These are phyloP conservation scores for Mycena albidolilacea DNA, from an alignment of 768 basidiomycete species.

Conservation along the genomic window DNA sequence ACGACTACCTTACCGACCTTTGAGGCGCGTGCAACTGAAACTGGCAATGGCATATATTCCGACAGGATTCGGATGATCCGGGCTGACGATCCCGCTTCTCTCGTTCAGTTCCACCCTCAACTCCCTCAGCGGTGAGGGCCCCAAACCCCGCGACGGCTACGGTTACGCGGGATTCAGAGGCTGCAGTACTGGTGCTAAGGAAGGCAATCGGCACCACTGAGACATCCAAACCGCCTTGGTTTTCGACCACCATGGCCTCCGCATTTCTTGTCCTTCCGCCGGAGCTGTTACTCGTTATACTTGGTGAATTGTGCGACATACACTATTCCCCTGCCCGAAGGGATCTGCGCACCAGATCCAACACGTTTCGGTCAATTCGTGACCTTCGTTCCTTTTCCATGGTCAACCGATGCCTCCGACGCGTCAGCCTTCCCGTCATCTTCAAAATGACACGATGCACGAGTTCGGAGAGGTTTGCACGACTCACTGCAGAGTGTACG, in stretches of 20 bases:
- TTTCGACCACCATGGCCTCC: neutral
- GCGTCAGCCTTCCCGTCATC: neutral
- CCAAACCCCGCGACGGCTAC: too few species aligned
- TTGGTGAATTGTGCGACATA: neutral
- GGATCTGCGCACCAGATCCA: neutral
- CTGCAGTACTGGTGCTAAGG: too few species aligned
- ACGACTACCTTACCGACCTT: too few species aligned
- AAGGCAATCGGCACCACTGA: too few species aligned
- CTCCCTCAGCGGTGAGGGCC: too few species aligned
- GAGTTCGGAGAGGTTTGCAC: neutral
- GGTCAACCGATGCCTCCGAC: neutral
- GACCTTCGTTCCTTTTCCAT: neutral
- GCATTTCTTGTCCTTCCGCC: neutral
- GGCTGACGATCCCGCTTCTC: too few species aligned
- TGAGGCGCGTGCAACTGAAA: too few species aligned
- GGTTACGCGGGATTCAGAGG: too few species aligned
- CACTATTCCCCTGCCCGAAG: neutral
- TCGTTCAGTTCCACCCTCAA: too few species aligned
- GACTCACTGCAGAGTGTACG: neutral
- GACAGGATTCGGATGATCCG: too few species aligned
- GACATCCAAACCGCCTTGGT: neutral
- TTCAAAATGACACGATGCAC: neutral
- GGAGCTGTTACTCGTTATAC: constrained; percentile 1
- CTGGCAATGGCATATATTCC: too few species aligned
- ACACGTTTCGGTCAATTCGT: neutral